A percentile compares a stretch with the other conserved stretches of the same genome.
phyloP scores from a whole-genome alignment of 2,329 filamentous ascomycete species.

The Epichloe uncinata region DNA sequence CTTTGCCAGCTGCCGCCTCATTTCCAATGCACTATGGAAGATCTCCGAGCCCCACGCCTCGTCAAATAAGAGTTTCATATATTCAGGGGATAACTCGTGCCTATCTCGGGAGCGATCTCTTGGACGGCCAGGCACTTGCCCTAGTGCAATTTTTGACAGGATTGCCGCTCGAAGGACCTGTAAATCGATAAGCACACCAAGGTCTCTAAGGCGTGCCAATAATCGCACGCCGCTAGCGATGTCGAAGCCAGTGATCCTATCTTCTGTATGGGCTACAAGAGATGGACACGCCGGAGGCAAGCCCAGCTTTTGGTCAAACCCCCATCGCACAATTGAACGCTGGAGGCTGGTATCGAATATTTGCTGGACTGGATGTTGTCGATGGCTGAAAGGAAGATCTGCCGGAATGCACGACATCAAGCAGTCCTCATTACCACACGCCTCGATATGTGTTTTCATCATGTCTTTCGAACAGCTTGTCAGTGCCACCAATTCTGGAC shows the following conservation, averaged over 20 bases:
- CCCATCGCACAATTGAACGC: constrained; percentile 29
- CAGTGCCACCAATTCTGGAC: neutral
- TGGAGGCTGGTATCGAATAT: constrained; percentile 31
- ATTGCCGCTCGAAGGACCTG: constrained; percentile 18
- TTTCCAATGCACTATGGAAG: constrained; percentile 12
- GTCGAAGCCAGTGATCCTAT: constrained; percentile 15
- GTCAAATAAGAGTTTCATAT: constrained; percentile 20
- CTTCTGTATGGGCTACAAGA: constrained; percentile 5
- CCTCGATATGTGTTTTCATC: neutral
- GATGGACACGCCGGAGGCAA: constrained; percentile 8
- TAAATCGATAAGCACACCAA: constrained; percentile 21
- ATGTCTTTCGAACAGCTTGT: neutral
- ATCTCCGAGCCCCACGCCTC: constrained; percentile 22
- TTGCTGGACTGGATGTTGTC: constrained; percentile 31
- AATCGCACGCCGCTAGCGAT: constrained; percentile 24
- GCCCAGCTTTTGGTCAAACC: constrained; percentile 26
- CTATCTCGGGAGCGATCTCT: constrained; percentile 17
- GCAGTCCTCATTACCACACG: neutral
- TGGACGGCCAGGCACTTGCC: constrained; percentile 14
- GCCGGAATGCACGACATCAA: constrained; percentile 16
- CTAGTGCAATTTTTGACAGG: constrained; percentile 17
- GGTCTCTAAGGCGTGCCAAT: constrained; percentile 20
- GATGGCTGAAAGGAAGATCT: constrained; percentile 28
- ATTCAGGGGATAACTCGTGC: constrained; percentile 16
- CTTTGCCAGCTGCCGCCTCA: constrained; percentile 16